phyloP scores from a whole-genome alignment of 495 filamentous ascomycete species.

The Haplographium delicatum region DNA sequence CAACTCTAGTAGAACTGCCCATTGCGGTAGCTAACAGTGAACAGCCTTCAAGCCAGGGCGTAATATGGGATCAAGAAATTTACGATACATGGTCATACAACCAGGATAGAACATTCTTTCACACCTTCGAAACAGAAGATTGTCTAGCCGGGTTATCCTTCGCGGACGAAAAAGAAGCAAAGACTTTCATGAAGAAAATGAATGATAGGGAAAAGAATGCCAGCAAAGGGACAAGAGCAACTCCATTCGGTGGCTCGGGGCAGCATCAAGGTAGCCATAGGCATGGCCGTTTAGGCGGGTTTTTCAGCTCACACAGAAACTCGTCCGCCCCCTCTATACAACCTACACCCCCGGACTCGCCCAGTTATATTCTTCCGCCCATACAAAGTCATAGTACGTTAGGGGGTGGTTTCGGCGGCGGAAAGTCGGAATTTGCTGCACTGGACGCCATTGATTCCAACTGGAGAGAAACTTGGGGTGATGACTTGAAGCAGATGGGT shows the following conservation, averaged over 20 bases:
- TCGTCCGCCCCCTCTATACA: conserved; percentile 48
- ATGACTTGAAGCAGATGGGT: conserved; percentile 77
- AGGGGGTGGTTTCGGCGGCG: conserved; percentile 36
- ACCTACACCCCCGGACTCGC: conserved; percentile 38
- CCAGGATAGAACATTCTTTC: conserved; percentile 94
- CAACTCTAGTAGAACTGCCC: background rate
- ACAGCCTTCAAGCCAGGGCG: conserved; percentile 74
- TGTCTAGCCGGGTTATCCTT: conserved; percentile 89
- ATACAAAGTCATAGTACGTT: conserved; percentile 32
- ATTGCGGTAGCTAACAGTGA: conserved; percentile 27
- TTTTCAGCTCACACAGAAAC: conserved; percentile 67
- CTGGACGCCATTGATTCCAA: conserved; percentile 79
- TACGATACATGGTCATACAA: conserved; percentile 93
- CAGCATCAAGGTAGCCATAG: conserved; percentile 38
- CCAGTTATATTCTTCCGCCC: conserved; percentile 46
- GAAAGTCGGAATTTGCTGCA: conserved; percentile 51
- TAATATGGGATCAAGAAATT: conserved; percentile 98
- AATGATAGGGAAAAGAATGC: conserved; percentile 90
- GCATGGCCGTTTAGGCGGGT: conserved; percentile 53
- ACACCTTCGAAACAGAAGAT: conserved; percentile 91
- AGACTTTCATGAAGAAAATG: conserved; percentile 90
- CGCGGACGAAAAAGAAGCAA: conserved; percentile 93
- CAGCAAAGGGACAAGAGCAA: conserved; percentile 73
- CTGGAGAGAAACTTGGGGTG: conserved; percentile 75
- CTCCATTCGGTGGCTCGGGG: conserved; percentile 62